These are phyloP conservation scores for Chlorella variabilis DNA, from an alignment of 163 green algal genomes.

Conservation along the genomic window DNA sequence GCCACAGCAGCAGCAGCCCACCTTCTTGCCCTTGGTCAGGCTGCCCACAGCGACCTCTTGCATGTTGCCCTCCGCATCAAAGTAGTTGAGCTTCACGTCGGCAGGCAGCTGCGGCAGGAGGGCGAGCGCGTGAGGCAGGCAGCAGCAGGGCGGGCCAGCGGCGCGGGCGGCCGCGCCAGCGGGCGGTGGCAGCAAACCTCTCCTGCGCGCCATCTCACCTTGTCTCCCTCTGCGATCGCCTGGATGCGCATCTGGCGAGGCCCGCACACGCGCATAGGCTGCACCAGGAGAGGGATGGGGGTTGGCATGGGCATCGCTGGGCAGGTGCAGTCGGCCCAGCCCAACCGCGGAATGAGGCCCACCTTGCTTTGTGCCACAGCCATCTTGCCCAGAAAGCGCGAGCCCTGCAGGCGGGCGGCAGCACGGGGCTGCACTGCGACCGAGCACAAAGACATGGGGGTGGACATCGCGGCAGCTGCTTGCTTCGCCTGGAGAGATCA, in stretches of 20 bases:
- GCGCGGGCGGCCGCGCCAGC: not conserved
- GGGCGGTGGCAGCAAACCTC: not conserved
- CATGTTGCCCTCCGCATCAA: constrained; percentile 93
- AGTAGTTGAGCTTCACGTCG: constrained; percentile 82
- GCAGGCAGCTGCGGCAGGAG: constrained; percentile 62
- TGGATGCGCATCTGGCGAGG: constrained; percentile 12
- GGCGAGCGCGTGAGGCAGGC: not conserved
- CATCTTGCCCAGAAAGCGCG: constrained; percentile 21
- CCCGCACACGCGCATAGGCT: constrained; percentile 11
- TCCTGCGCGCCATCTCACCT: constrained; percentile 48
- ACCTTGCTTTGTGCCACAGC: constrained; percentile 6
- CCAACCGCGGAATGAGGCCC: not conserved
- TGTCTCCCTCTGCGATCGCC: constrained; percentile 73
- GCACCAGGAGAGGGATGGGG: not conserved
- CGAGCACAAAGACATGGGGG: not conserved
- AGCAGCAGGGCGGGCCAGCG: not conserved
- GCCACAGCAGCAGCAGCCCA: too few species aligned
- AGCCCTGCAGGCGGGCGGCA: not conserved
- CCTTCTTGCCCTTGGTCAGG: constrained; percentile 92
- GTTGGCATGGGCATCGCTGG: not conserved
- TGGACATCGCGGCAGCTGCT: not conserved
- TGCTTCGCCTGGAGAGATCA: too few species aligned
- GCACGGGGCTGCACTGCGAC: constrained; percentile 7
- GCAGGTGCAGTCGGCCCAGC: too few species aligned
- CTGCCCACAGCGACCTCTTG: constrained; percentile 84